These are phyloP conservation scores for Mortierella sp. DNA, from an alignment of 371 early-diverging fungal genomes.

Conservation along the genomic window DNA sequence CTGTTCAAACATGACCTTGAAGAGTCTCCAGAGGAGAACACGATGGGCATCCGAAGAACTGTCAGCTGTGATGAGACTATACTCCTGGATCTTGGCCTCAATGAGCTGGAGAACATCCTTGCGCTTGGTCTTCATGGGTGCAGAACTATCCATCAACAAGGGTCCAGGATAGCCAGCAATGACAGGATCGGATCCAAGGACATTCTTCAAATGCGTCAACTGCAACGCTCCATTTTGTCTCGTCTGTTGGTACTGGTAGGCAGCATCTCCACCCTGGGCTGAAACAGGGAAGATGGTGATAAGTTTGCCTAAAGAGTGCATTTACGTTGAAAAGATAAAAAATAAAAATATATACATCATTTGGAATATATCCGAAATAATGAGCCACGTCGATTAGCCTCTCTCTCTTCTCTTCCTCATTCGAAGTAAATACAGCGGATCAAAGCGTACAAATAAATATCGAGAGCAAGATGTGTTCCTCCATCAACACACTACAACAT, in stretches of 20 bases:
- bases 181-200: slow-evolving; percentile 34
- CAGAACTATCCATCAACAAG: slow-evolving; percentile 64
- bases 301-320: slow-evolving; percentile 65
- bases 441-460: too few species aligned
- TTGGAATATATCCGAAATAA: too few species aligned
- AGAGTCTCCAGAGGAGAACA: slow-evolving; percentile 67
- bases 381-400: not conserved
- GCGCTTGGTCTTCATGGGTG: slow-evolving; percentile 69
- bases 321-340: too few species aligned
- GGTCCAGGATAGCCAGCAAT: slow-evolving; percentile 66
- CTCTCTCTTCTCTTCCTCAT: too few species aligned
- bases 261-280: slow-evolving; percentile 70
- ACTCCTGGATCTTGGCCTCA: slow-evolving; percentile 59
- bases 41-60: slow-evolving; percentile 45
- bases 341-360: too few species aligned
- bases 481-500: too few species aligned
- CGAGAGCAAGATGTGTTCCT: too few species aligned
- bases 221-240: slow-evolving; percentile 66
- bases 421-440: too few species aligned
- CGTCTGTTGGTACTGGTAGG: slow-evolving; percentile 57
- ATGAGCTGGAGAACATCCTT: slow-evolving; percentile 71
- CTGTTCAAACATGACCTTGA: slow-evolving; percentile 70
- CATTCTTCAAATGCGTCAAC: slow-evolving; percentile 59
- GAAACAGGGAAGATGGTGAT: slow-evolving; percentile 78
- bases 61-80: slow-evolving; percentile 16